Evolutionary conservation across 441 rosid genomes (phyloP).

Genomic region (Arabidopsis hybrid): DNA sequence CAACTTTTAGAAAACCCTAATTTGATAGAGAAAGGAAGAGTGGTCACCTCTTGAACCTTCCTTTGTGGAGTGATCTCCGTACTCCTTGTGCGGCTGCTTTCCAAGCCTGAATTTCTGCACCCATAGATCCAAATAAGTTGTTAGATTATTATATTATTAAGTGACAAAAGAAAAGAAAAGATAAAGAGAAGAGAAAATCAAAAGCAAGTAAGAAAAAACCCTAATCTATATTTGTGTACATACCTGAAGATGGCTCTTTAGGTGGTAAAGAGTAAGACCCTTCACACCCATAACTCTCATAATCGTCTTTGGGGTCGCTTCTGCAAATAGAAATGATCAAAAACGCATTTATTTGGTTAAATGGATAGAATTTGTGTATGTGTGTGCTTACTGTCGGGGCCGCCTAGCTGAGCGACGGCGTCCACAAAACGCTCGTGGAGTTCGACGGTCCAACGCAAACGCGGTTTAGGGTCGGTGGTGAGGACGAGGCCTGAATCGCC

Average conservation of each 20-base stretch:
- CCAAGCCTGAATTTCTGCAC: constrained; percentile 97
- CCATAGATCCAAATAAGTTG: constrained; percentile 29
- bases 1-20: constrained; percentile 32
- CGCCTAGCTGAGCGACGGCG: constrained; percentile 98
- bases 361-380: not conserved
- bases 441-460: constrained; percentile 98
- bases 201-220: constrained; percentile 40
- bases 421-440: constrained; percentile 99
- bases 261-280: constrained; percentile 99
- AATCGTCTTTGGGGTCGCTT: constrained; percentile 99
- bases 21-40: constrained; percentile 42
- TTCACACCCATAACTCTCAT: constrained; percentile 99
- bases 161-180: constrained; percentile 26
- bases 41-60: constrained; percentile 69
- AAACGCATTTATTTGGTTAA: not conserved
- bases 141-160: constrained; percentile 26
- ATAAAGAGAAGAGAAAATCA: constrained; percentile 39
- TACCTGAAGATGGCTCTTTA: constrained; percentile 99
- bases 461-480: constrained; percentile 99
- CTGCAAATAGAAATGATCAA: constrained; percentile 46
- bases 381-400: constrained; percentile 81
- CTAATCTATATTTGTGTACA: constrained; percentile 45
- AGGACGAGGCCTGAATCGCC: constrained; percentile 99
- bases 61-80: constrained; percentile 92
- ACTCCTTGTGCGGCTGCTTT: constrained; percentile 99